Evolutionary conservation across 1,284 basidiomycete genomes (phyloP).

Genomic region (Melampsora americana): DNA sequence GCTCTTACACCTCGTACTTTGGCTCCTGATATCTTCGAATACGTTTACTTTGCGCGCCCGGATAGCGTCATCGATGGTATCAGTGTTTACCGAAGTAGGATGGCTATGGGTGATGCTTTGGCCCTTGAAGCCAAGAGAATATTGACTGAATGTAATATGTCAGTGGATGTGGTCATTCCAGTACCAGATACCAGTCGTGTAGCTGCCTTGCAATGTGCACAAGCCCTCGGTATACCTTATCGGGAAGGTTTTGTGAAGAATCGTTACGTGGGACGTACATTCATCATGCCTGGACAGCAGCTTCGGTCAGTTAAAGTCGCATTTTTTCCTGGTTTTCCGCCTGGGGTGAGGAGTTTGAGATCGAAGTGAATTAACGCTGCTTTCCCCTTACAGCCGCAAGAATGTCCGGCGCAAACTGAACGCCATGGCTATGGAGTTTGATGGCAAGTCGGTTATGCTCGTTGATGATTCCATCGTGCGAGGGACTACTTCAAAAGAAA

Average conservation of each 20-base stretch:
- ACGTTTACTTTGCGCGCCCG: slow-evolving; percentile 96
- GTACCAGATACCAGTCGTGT: slow-evolving; percentile 97
- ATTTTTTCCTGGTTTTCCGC: slow-evolving; percentile 6
- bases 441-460: slow-evolving; percentile 83
- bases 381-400: slow-evolving; percentile 64
- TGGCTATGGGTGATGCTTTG: slow-evolving; percentile 98
- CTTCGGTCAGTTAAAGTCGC: slow-evolving; percentile 62
- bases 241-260: slow-evolving; percentile 99
- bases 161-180: slow-evolving; percentile 93
- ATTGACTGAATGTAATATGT: slow-evolving; percentile 64
- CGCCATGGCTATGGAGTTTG: slow-evolving; percentile 99
- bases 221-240: slow-evolving; percentile 84
- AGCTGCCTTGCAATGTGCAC: slow-evolving; percentile 90
- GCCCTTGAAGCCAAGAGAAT: slow-evolving; percentile 80
- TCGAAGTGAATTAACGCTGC: not conserved
- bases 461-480: slow-evolving; percentile 99
- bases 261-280: slow-evolving; percentile 94
- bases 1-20: slow-evolving; percentile 70
- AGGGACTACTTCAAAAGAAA: slow-evolving; percentile 97
- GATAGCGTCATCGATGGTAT: slow-evolving; percentile 97
- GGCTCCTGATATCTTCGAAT: slow-evolving; percentile 99
- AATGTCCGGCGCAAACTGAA: slow-evolving; percentile 95
- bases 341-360: slow-evolving; percentile 19
- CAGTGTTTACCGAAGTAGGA: slow-evolving; percentile 92
- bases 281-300: slow-evolving; percentile 99